These are phyloP conservation scores for Fusarium sororula DNA, from an alignment of 2,329 filamentous ascomycete species.

Conservation along the genomic window DNA sequence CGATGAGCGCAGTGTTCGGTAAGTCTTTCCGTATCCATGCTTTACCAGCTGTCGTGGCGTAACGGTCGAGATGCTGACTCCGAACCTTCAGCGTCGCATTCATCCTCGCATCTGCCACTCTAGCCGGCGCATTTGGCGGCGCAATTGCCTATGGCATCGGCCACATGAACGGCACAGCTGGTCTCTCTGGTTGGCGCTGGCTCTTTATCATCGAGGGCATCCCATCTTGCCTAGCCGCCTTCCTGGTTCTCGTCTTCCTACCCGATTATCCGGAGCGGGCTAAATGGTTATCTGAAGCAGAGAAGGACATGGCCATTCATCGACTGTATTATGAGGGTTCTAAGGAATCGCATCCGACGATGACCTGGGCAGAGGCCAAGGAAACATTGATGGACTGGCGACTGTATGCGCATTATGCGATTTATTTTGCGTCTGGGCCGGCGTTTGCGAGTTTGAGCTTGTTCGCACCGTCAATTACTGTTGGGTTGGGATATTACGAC, in stretches of 20 bases:
- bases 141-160: constrained; percentile 77
- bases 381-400: constrained; percentile 72
- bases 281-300: constrained; percentile 66
- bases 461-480: constrained; percentile 69
- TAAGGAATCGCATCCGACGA: constrained; percentile 67
- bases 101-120: constrained; percentile 73
- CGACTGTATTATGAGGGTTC: constrained; percentile 58
- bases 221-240: constrained; percentile 69
- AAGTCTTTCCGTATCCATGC: constrained; percentile 7
- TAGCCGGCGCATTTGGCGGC: constrained; percentile 78
- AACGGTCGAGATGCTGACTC: constrained; percentile 17
- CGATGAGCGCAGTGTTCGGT: constrained; percentile 72
- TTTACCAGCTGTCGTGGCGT: not conserved
- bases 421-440: constrained; percentile 60
- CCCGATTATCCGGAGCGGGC: constrained; percentile 74
- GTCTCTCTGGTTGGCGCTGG: constrained; percentile 75
- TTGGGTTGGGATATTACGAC: constrained; percentile 59
- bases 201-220: constrained; percentile 72
- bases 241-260: constrained; percentile 72
- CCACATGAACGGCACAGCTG: constrained; percentile 71
- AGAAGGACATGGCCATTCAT: constrained; percentile 63
- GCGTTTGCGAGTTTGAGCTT: constrained; percentile 69
- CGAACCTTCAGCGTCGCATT: constrained; percentile 65
- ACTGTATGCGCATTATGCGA: constrained; percentile 73
- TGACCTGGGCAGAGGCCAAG: constrained; percentile 74